A percentile compares a stretch with the other conserved stretches of the same genome.
Evolutionary conservation across 495 filamentous ascomycete genomes (phyloP).

Genomic region (Amniculicola lignicola): DNA sequence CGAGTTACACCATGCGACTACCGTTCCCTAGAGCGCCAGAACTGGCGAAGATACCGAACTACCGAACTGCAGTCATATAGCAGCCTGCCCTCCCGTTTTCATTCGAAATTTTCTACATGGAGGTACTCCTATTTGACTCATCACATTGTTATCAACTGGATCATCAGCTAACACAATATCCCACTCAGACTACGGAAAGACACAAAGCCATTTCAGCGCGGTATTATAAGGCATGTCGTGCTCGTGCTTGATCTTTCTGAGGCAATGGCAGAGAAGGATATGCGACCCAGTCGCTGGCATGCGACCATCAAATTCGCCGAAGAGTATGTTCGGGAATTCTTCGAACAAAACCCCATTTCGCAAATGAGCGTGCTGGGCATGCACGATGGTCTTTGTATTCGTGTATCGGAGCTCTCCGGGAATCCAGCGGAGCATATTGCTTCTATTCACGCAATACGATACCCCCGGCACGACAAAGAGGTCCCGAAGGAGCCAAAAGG

Average conservation of each 20-base stretch:
- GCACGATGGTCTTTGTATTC: conserved; percentile 78
- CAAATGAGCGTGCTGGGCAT: conserved; percentile 89
- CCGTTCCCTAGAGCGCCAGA: too few species aligned
- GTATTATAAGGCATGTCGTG: conserved; percentile 92
- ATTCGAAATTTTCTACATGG: too few species aligned
- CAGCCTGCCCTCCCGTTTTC: too few species aligned
- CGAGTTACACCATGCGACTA: not conserved
- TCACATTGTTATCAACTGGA: not conserved
- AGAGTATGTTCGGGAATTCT: conserved; percentile 89
- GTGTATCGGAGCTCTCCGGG: conserved; percentile 84
- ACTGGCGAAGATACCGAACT: not conserved
- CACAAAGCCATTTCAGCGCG: conserved; percentile 89
- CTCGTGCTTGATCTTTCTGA: conserved; percentile 89
- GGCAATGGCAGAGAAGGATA: conserved; percentile 93
- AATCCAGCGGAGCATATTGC: conserved; percentile 87
- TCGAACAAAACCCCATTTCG: conserved; percentile 98
- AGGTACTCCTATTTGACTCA: too few species aligned
- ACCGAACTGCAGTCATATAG: not conserved
- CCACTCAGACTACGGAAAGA: conserved; percentile 70
- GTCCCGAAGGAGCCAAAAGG: conserved; percentile 73
- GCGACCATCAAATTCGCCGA: conserved; percentile 78
- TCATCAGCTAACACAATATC: not conserved
- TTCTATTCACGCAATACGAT: conserved; percentile 64
- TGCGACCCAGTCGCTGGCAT: conserved; percentile 80
- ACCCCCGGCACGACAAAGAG: conserved; percentile 22